Evolutionary conservation across 306 rosid genomes (phyloP).

Genomic region (Notholithocarpus densiflorus): DNA sequence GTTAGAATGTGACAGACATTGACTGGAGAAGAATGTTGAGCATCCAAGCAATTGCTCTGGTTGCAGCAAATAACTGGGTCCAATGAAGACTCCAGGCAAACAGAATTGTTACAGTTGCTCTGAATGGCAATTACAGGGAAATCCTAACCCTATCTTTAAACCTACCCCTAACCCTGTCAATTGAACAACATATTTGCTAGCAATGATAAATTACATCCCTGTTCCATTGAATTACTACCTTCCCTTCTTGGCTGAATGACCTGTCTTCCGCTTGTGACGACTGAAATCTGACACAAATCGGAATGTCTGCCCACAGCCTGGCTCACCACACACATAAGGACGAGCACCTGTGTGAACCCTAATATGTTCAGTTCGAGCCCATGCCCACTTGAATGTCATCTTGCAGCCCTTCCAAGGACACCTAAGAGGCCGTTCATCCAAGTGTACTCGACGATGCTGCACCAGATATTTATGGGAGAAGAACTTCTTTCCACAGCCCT

Average conservation of each 20-base stretch:
- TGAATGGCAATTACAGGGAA: slow-evolving; percentile 65
- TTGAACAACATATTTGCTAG: slow-evolving; percentile 47
- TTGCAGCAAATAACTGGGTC: slow-evolving; percentile 59
- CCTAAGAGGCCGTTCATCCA: slow-evolving; percentile 90
- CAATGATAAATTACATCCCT: slow-evolving; percentile 45
- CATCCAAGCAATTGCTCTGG: slow-evolving; percentile 74
- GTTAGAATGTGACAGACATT: slow-evolving; percentile 32
- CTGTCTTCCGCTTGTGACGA: slow-evolving; percentile 98
- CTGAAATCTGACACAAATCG: slow-evolving; percentile 97
- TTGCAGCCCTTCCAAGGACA: slow-evolving; percentile 99
- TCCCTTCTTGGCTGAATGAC: slow-evolving; percentile 75
- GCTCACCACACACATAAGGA: slow-evolving; percentile 85
- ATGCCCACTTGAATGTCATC: slow-evolving; percentile 99
- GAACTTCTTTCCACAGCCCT: slow-evolving; percentile 98
- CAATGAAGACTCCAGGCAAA: slow-evolving; percentile 50
- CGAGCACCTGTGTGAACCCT: slow-evolving; percentile 97
- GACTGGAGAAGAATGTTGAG: slow-evolving; percentile 32
- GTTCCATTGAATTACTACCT: slow-evolving; percentile 34
- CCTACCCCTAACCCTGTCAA: slow-evolving; percentile 69
- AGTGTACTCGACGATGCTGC: slow-evolving; percentile 93
- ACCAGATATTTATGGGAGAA: slow-evolving; percentile 97
- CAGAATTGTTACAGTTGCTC: slow-evolving; percentile 52
- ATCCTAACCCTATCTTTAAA: slow-evolving; percentile 54
- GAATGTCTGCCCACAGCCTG: slow-evolving; percentile 92
- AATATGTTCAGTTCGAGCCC: slow-evolving; percentile 98